phyloP scores from a whole-genome alignment of 768 basidiomycete species.

The Suillus clintonianus region DNA sequence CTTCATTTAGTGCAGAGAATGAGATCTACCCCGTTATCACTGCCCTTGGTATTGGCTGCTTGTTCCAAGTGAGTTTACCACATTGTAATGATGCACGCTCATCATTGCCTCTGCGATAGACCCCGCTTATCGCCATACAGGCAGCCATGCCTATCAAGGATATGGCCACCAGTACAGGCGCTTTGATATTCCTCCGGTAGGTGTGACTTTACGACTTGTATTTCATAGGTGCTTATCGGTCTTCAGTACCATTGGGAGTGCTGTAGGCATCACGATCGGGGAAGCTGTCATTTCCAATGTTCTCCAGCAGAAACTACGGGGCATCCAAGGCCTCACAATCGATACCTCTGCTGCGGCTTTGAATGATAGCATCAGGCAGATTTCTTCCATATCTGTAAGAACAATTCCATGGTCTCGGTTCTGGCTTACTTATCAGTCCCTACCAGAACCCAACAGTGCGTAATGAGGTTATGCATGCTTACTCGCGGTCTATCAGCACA shows the following conservation, averaged over 20 bases:
- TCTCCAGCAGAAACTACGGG: conserved; percentile 16
- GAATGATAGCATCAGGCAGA: conserved; percentile 46
- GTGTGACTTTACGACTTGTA: neutral
- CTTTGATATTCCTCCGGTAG: conserved; percentile 36
- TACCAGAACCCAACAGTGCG: conserved; percentile 31
- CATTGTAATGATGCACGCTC: neutral
- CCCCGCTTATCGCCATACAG: conserved; percentile 40
- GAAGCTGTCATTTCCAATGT: conserved; percentile 71
- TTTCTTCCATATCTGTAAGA: conserved; percentile 35
- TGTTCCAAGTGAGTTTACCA: conserved; percentile 31
- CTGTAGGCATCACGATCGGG: conserved; percentile 73
- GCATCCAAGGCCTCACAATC: conserved; percentile 26
- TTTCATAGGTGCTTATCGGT: neutral
- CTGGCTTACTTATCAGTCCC: neutral
- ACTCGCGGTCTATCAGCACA: conserved; percentile 35
- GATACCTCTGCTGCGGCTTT: conserved; percentile 46
- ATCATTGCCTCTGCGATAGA: conserved; percentile 9
- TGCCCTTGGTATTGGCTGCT: conserved; percentile 34
- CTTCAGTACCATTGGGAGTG: conserved; percentile 66
- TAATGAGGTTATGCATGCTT: conserved; percentile 37
- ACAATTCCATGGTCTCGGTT: neutral
- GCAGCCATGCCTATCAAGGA: conserved; percentile 48
- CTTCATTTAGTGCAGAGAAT: conserved; percentile 25
- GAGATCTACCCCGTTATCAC: conserved; percentile 36
- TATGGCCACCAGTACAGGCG: conserved; percentile 44